A percentile compares a stretch with the other conserved stretches of the same genome.
Conservation (phyloP, 208 protist genomes). For the Wallacemonas sp. region DNA sequence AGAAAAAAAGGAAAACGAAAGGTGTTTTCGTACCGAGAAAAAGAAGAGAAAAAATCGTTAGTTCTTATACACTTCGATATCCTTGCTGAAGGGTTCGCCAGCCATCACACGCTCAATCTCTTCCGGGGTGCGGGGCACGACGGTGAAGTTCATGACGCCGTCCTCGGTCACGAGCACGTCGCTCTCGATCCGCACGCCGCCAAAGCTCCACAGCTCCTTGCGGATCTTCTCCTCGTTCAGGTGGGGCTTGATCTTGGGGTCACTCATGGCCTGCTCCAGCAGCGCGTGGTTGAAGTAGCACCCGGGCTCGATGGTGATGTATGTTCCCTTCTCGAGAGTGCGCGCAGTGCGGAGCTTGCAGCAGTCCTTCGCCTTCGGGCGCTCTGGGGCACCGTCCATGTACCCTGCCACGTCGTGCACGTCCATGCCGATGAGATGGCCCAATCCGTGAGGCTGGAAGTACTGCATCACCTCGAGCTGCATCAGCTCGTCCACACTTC, state of each 20-base stretch:
- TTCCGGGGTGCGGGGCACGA: slow-evolving; percentile 81
- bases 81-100: slow-evolving; percentile 56
- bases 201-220: slow-evolving; percentile 83
- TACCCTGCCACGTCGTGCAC: slow-evolving; percentile 98
- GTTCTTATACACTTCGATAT: slow-evolving; percentile 68
- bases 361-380: slow-evolving; percentile 73
- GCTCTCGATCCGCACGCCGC: slow-evolving; percentile 98
- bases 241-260: slow-evolving; percentile 67
- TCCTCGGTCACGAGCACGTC: slow-evolving; percentile 95
- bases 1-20: slow-evolving; percentile 8
- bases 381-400: slow-evolving; percentile 55
- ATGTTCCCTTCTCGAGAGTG: slow-evolving; percentile 90
- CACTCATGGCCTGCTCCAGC: slow-evolving; percentile 75
- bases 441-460: slow-evolving; percentile 97
- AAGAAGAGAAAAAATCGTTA: slow-evolving; percentile 4
- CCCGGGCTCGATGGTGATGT: slow-evolving; percentile 97
- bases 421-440: slow-evolving; percentile 95
- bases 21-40: neutral
- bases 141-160: slow-evolving; percentile 82
- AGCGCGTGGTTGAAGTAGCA: slow-evolving; percentile 90
- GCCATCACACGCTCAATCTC: slow-evolving; percentile 88
- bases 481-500: slow-evolving; percentile 92
- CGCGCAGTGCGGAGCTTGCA: slow-evolving; percentile 89
- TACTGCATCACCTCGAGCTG: slow-evolving; percentile 87
- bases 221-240: slow-evolving; percentile 88